These are phyloP conservation scores for Eutypella sp. DNA, from an alignment of 2,329 filamentous ascomycete genomes.

Conservation along the genomic window DNA sequence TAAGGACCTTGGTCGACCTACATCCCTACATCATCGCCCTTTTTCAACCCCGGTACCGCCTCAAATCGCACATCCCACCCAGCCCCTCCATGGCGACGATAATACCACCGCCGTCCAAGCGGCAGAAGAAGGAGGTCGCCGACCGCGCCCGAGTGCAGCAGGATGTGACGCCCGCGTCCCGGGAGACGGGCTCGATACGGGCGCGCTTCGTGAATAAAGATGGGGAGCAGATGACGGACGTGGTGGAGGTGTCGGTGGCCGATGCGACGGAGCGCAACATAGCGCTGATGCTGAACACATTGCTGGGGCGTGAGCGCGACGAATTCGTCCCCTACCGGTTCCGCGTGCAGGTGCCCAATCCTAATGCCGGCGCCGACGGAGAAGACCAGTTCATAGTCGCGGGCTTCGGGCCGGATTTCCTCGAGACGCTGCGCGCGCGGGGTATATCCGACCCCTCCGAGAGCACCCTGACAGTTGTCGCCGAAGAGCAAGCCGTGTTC, in stretches of 20 bases:
- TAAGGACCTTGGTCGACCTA: not conserved
- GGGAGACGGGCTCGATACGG: constrained; percentile 70
- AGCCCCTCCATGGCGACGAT: constrained; percentile 65
- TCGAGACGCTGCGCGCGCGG: constrained; percentile 49
- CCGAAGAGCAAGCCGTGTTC: constrained; percentile 85
- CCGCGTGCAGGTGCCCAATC: constrained; percentile 52
- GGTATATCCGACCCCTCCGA: constrained; percentile 56
- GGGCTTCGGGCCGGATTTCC: constrained; percentile 47
- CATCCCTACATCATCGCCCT: too few species aligned
- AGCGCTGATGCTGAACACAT: constrained; percentile 77
- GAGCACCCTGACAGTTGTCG: constrained; percentile 49
- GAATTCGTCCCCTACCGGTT: constrained; percentile 59
- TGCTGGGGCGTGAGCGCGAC: constrained; percentile 65
- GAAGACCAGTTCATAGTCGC: too few species aligned
- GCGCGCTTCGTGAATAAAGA: constrained; percentile 84
- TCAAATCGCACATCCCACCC: not conserved
- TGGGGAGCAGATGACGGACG: constrained; percentile 65
- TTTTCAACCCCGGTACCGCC: not conserved
- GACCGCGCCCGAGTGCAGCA: constrained; percentile 71
- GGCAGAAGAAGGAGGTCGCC: constrained; percentile 71
- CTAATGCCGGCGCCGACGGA: constrained; percentile 44
- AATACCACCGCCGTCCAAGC: constrained; percentile 79
- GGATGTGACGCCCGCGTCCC: constrained; percentile 63
- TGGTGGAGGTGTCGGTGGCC: constrained; percentile 70
- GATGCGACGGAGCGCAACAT: constrained; percentile 87